Conservation (phyloP, 352 stramenopile species). For the Globisporangium polare region DNA sequence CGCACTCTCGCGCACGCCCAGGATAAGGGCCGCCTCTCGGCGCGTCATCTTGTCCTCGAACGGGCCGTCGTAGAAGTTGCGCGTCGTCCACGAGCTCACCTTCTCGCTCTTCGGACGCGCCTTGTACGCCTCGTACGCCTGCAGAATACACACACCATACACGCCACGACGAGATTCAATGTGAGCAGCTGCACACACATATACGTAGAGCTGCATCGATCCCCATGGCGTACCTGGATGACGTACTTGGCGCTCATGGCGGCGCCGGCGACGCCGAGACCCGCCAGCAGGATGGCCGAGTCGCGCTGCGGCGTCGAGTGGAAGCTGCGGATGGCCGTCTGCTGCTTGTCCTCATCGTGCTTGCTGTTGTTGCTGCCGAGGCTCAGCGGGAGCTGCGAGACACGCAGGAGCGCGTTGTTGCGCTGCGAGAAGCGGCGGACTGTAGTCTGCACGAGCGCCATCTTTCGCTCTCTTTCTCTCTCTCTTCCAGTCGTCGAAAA, state of each 20-base stretch:
- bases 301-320: slow-evolving; percentile 68
- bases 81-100: slow-evolving; percentile 68
- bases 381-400: slow-evolving; percentile 4
- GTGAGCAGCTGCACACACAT: background rate
- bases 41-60: slow-evolving; percentile 99
- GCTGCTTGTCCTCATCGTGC: slow-evolving; percentile 5
- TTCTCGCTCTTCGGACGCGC: slow-evolving; percentile 56
- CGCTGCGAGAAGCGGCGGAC: slow-evolving; percentile 11
- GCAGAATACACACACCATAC: background rate
- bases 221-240: slow-evolving; percentile 33
- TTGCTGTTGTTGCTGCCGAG: background rate
- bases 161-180: background rate
- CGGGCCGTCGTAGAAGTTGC: slow-evolving; percentile 94
- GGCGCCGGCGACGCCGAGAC: slow-evolving; percentile 62
- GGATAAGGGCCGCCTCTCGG: slow-evolving; percentile 97
- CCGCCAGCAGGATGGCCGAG: slow-evolving; percentile 50
- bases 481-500: slow-evolving; percentile 6
- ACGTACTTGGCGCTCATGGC: slow-evolving; percentile 78
- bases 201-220: background rate
- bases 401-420: slow-evolving; percentile 5
- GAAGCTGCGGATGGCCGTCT: slow-evolving; percentile 38
- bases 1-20: slow-evolving; percentile 96
- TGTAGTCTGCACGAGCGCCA: slow-evolving; percentile 9
- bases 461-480: slow-evolving; percentile 4
- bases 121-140: slow-evolving; percentile 77